Percentiles rank a stretch among this genome's conserved stretches.
These are phyloP conservation scores for Malassezia japonica DNA, from an alignment of 1,284 basidiomycete species.

Conservation along the genomic window DNA sequence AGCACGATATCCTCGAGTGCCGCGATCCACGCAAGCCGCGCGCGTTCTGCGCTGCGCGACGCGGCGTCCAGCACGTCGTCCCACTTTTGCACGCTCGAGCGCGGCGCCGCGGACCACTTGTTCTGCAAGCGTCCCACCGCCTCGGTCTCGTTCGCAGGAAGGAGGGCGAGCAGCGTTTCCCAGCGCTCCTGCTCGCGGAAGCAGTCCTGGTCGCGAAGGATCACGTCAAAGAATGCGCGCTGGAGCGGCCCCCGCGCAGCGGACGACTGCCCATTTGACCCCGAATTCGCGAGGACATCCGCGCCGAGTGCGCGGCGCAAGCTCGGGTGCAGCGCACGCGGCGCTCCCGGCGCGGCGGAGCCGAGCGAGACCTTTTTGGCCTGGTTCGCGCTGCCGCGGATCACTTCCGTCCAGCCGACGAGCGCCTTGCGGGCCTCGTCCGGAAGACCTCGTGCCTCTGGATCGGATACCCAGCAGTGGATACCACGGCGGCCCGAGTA, in stretches of 20 bases:
- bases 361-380: conserved; percentile 67
- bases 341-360: conserved; percentile 55
- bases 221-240: conserved; percentile 59
- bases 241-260: conserved; percentile 48
- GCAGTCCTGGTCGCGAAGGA: conserved; percentile 76
- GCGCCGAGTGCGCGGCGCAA: conserved; percentile 39
- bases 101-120: conserved; percentile 56
- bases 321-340: conserved; percentile 48
- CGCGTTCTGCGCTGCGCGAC: conserved; percentile 39
- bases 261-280: conserved; percentile 38
- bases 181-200: conserved; percentile 66
- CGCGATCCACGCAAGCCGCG: conserved; percentile 32
- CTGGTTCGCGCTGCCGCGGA: conserved; percentile 68
- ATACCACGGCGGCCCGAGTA: conserved; percentile 97
- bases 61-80: conserved; percentile 54
- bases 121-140: conserved; percentile 51
- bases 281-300: conserved; percentile 5
- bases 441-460: conserved; percentile 72
- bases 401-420: conserved; percentile 75
- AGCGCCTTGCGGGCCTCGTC: conserved; percentile 82
- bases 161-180: conserved; percentile 63
- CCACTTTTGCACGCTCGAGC: conserved; percentile 58
- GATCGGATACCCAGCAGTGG: conserved; percentile 93
- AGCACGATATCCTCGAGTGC: conserved; percentile 70
- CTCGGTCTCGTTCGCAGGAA: conserved; percentile 54